Conservation (phyloP, 768 basidiomycete species). For the Panaeolus cyanescens region DNA sequence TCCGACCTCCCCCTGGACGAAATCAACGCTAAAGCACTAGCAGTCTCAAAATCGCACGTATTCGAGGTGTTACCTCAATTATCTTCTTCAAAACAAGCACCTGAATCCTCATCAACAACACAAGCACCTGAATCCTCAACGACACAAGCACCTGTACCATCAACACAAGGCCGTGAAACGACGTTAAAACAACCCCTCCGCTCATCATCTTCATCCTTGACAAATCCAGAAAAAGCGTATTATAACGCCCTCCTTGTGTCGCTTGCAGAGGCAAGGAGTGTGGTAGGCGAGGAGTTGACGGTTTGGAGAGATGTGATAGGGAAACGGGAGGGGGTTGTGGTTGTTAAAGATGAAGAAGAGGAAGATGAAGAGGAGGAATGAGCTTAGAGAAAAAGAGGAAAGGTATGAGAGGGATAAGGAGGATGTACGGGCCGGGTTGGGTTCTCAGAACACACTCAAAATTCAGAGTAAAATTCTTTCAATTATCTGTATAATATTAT, state of each 20-base stretch:
- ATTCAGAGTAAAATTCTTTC: background rate
- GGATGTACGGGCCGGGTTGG: background rate
- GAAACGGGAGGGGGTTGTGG: slow-evolving; percentile 59
- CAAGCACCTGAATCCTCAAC: background rate
- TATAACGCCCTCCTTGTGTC: slow-evolving; percentile 52
- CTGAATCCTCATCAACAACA: background rate
- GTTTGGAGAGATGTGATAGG: slow-evolving; percentile 76
- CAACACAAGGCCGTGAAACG: too few species aligned
- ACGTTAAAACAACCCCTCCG: too few species aligned
- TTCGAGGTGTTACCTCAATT: slow-evolving; percentile 10
- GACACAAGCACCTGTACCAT: background rate
- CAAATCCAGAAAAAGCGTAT: slow-evolving; percentile 36
- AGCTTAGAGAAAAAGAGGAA: slow-evolving; percentile 28
- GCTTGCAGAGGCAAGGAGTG: slow-evolving; percentile 51
- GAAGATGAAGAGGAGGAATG: slow-evolving; percentile 35
- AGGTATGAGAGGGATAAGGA: slow-evolving; percentile 13
- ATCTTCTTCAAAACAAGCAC: background rate
- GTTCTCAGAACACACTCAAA: background rate
- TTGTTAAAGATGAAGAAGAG: slow-evolving; percentile 42
- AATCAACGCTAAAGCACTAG: background rate
- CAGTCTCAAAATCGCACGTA: slow-evolving; percentile 10
- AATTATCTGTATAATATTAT: too few species aligned
- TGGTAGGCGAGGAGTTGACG: slow-evolving; percentile 69
- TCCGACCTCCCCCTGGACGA: slow-evolving; percentile 3
- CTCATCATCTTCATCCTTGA: slow-evolving; percentile 2